A percentile compares a stretch with the other conserved stretches of the same genome.
phyloP scores from a whole-genome alignment of 768 basidiomycete genomes.

The Pleurotus platypus region DNA sequence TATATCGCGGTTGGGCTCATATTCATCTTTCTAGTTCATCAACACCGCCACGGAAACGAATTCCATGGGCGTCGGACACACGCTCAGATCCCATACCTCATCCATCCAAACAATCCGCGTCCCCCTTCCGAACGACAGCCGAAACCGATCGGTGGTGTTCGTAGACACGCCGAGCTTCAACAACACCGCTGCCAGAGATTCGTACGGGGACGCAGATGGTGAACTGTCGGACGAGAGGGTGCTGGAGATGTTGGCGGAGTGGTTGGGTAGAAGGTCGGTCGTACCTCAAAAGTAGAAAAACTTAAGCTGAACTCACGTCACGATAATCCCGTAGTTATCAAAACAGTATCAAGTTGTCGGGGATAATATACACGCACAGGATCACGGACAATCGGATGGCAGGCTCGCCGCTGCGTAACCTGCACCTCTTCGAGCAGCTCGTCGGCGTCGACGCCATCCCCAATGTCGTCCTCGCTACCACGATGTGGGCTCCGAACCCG shows the following conservation, averaged over 20 bases:
- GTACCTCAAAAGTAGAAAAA: neutral
- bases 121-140: conserved; percentile 14
- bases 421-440: conserved; percentile 38
- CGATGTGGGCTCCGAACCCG: neutral
- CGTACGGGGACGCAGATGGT: too few relatives aligned
- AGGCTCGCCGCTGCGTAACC: conserved; percentile 33
- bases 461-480: neutral
- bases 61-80: conserved; percentile 13
- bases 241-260: conserved; percentile 19
- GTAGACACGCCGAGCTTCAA: conserved; percentile 26
- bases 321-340: conserved; percentile 8
- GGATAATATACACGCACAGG: conserved; percentile 36
- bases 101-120: conserved; percentile 15
- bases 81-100: conserved; percentile 18
- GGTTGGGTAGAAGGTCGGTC: conserved; percentile 22
- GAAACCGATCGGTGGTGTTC: conserved; percentile 16
- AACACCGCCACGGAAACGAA: conserved; percentile 12
- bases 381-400: conserved; percentile 30
- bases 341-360: conserved; percentile 21
- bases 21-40: conserved; percentile 19
- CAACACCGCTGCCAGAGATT: conserved; percentile 11
- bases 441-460: conserved; percentile 21
- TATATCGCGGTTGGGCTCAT: neutral
- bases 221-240: conserved; percentile 18
- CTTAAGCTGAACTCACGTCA: neutral